Conservation (phyloP, 2,329 filamentous ascomycete species). For the Zymoseptoria ardabiliae region DNA sequence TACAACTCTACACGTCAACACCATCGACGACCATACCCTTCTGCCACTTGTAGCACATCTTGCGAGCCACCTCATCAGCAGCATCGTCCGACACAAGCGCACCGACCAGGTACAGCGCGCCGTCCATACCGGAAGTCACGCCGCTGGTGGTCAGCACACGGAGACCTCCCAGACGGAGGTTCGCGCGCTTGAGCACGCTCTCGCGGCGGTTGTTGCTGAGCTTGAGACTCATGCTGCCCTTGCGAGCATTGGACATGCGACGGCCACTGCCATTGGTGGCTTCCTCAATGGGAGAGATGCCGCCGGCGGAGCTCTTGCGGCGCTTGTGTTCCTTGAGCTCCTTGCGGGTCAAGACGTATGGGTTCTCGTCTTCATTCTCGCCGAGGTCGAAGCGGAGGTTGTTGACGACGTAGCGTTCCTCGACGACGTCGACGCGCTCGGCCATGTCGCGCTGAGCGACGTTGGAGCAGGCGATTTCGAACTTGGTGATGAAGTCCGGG, state of each 20-base stretch:
- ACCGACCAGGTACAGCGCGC: slow-evolving; percentile 75
- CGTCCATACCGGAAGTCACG: slow-evolving; percentile 73
- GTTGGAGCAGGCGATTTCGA: slow-evolving; percentile 75
- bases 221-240: slow-evolving; percentile 78
- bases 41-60: slow-evolving; percentile 76
- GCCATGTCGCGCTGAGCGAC: slow-evolving; percentile 61
- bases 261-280: slow-evolving; percentile 31
- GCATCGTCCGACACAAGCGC: slow-evolving; percentile 71
- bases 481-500: slow-evolving; percentile 68
- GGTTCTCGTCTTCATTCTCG: slow-evolving; percentile 73
- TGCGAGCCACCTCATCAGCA: slow-evolving; percentile 65
- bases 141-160: slow-evolving; percentile 75
- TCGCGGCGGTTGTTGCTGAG: slow-evolving; percentile 67
- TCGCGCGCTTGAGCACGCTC: slow-evolving; percentile 69
- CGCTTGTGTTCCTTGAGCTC: slow-evolving; percentile 43
- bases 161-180: slow-evolving; percentile 61
- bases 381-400: slow-evolving; percentile 78
- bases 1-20: slow-evolving; percentile 60
- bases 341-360: slow-evolving; percentile 70
- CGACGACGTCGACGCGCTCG: slow-evolving; percentile 75
- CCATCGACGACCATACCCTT: slow-evolving; percentile 81
- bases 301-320: slow-evolving; percentile 35
- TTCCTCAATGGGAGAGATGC: slow-evolving; percentile 28
- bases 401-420: slow-evolving; percentile 83
- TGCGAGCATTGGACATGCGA: slow-evolving; percentile 46